Conservation (phyloP, 805 yeast genomes). For the Hanseniaspora hatyaiensis region DNA sequence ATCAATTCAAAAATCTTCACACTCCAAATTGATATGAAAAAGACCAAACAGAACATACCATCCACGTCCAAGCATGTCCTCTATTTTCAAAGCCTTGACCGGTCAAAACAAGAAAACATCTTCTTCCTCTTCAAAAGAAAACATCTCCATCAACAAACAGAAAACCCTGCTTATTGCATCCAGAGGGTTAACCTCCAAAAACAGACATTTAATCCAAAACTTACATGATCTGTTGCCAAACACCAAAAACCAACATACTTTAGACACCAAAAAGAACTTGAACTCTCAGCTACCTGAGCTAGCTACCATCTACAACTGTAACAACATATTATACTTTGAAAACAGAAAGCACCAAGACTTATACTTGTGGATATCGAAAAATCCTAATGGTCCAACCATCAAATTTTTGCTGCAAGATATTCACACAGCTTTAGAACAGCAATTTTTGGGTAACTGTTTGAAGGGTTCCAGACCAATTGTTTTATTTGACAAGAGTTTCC, state of each 20-base stretch:
- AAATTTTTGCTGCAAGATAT: constrained; percentile 89
- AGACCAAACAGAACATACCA: too few species aligned
- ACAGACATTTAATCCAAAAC: constrained; percentile 85
- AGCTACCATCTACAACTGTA: constrained; percentile 94
- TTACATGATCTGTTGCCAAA: constrained; percentile 74
- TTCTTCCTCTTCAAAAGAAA: constrained; percentile 29
- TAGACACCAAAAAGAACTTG: constrained; percentile 83
- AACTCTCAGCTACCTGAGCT: constrained; percentile 75
- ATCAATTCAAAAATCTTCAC: too few species aligned
- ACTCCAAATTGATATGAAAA: too few species aligned
- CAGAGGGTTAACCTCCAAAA: constrained; percentile 89
- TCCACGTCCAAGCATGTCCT: constrained; percentile 48
- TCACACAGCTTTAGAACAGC: constrained; percentile 90
- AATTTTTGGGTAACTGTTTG: constrained; percentile 91
- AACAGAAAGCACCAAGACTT: constrained; percentile 92
- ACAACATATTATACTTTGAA: constrained; percentile 85
- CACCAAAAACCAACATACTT: constrained; percentile 88
- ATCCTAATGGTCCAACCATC: constrained; percentile 95
- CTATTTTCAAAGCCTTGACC: constrained; percentile 54
- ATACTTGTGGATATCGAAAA: constrained; percentile 87
- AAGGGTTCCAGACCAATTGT: constrained; percentile 90
- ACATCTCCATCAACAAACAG: constrained; percentile 69
- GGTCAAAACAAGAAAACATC: constrained; percentile 36
- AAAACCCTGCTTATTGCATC: constrained; percentile 81
- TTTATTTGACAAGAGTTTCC: constrained; percentile 76